Conservation (phyloP, 1,284 basidiomycete species). For the Malassezia brasiliensis region DNA sequence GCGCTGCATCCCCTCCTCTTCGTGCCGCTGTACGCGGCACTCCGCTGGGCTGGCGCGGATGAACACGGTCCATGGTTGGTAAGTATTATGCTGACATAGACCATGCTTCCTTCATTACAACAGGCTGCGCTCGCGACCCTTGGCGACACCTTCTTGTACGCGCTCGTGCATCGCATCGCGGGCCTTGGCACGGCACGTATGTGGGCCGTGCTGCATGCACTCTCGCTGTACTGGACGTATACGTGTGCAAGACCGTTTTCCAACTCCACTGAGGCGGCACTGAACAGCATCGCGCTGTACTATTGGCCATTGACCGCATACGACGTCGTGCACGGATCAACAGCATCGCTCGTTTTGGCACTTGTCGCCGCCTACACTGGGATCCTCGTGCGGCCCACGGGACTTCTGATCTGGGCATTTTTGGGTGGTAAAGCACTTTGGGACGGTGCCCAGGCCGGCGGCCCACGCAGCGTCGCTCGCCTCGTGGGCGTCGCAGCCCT, state of each 20-base stretch:
- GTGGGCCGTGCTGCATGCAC: slow-evolving; percentile 61
- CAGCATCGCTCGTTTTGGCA: not conserved
- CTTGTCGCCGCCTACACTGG: slow-evolving; percentile 47
- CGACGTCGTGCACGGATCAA: not conserved
- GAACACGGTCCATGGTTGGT: slow-evolving; percentile 32
- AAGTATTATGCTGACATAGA: slow-evolving; percentile 15
- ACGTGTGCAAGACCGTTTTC: slow-evolving; percentile 79
- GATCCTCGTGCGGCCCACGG: slow-evolving; percentile 78
- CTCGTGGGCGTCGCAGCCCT: not conserved
- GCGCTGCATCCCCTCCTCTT: slow-evolving; percentile 55
- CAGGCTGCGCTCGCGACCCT: slow-evolving; percentile 70
- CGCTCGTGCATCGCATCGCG: slow-evolving; percentile 58
- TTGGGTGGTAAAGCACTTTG: slow-evolving; percentile 19
- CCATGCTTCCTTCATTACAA: slow-evolving; percentile 42
- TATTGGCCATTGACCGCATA: slow-evolving; percentile 57
- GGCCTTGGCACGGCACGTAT: slow-evolving; percentile 55
- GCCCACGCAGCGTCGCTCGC: not conserved
- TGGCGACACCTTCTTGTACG: slow-evolving; percentile 67
- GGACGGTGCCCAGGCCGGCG: not conserved
- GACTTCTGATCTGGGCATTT: slow-evolving; percentile 71
- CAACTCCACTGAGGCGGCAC: slow-evolving; percentile 80
- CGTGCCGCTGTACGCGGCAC: slow-evolving; percentile 63
- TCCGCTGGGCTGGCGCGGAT: slow-evolving; percentile 56
- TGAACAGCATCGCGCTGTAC: slow-evolving; percentile 68
- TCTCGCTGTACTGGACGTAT: slow-evolving; percentile 76